phyloP scores from a whole-genome alignment of 2,329 filamentous ascomycete species.

The Aspergillus amoenus region DNA sequence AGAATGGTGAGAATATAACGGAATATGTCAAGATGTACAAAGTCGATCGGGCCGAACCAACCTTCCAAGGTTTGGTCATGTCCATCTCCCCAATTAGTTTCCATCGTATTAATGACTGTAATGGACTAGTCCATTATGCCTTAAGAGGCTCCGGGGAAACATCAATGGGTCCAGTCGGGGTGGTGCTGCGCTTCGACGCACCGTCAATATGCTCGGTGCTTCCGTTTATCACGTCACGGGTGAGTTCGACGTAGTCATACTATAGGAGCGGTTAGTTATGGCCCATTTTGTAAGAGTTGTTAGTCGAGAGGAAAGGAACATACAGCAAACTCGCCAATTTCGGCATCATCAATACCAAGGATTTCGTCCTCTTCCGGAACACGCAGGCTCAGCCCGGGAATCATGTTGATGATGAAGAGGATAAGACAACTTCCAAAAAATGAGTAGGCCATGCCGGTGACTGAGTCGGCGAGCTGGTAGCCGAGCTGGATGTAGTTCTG shows the following conservation, averaged over 20 bases:
- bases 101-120: no score
- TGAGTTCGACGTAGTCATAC: constrained; percentile 89
- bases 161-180: constrained; percentile 23
- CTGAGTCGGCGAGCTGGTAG: constrained; percentile 80
- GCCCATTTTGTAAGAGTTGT: no score
- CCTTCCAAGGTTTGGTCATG: no score
- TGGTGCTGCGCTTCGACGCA: constrained; percentile 31
- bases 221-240: constrained; percentile 61
- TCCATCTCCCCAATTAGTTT: no score
- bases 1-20: background rate
- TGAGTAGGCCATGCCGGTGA: constrained; percentile 73
- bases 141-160: constrained; percentile 23
- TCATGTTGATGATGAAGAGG: constrained; percentile 74
- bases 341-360: constrained; percentile 81
- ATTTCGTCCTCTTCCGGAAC: constrained; percentile 76
- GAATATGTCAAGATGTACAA: background rate
- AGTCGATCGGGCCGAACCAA: no score
- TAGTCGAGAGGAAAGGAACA: constrained; percentile 27
- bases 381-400: constrained; percentile 74
- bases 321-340: constrained; percentile 88
- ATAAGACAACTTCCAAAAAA: constrained; percentile 77
- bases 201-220: constrained; percentile 24
- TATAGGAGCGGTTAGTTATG: constrained; percentile 22
- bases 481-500: constrained; percentile 79
- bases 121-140: constrained; percentile 10